Evolutionary conservation across 2,329 filamentous ascomycete genomes (phyloP).

Genomic region (Alternaria incomplexa): DNA sequence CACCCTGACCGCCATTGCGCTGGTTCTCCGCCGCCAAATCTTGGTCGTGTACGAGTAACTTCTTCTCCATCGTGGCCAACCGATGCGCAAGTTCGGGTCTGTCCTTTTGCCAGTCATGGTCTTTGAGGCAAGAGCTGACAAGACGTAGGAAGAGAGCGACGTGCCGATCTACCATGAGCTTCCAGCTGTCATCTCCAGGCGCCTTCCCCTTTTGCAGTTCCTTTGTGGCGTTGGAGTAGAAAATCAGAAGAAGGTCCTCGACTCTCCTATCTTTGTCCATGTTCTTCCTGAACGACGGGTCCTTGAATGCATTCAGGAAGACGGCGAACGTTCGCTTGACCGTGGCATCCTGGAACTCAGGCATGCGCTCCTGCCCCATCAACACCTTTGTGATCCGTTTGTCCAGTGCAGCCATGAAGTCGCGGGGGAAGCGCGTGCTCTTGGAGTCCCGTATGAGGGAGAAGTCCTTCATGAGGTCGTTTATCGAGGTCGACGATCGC

Average conservation of each 20-base stretch:
- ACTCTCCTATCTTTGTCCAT: slow-evolving; percentile 94
- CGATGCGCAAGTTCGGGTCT: slow-evolving; percentile 82
- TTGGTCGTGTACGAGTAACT: slow-evolving; percentile 91
- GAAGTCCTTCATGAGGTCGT: slow-evolving; percentile 90
- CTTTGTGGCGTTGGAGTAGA: slow-evolving; percentile 93
- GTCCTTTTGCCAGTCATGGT: slow-evolving; percentile 84
- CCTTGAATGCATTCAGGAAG: slow-evolving; percentile 92
- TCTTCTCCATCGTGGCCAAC: slow-evolving; percentile 84
- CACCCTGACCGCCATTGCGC: slow-evolving; percentile 62
- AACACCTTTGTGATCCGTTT: slow-evolving; percentile 83
- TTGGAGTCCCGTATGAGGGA: slow-evolving; percentile 70
- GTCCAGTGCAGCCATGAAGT: slow-evolving; percentile 72
- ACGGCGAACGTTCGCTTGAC: slow-evolving; percentile 94
- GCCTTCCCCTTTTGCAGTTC: slow-evolving; percentile 80
- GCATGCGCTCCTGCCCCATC: slow-evolving; percentile 79
- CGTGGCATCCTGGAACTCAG: slow-evolving; percentile 86
- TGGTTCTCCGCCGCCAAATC: slow-evolving; percentile 72
- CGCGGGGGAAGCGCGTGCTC: slow-evolving; percentile 73
- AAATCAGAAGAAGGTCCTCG: slow-evolving; percentile 92
- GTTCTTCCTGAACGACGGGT: slow-evolving; percentile 82
- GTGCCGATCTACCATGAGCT: slow-evolving; percentile 89
- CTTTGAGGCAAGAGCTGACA: slow-evolving; percentile 77
- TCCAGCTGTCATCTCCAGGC: slow-evolving; percentile 85
- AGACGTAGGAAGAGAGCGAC: slow-evolving; percentile 93
- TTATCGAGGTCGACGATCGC: slow-evolving; percentile 73